Conservation (phyloP, 345 rosid species). For the Xanthoceras sorbifolium region DNA sequence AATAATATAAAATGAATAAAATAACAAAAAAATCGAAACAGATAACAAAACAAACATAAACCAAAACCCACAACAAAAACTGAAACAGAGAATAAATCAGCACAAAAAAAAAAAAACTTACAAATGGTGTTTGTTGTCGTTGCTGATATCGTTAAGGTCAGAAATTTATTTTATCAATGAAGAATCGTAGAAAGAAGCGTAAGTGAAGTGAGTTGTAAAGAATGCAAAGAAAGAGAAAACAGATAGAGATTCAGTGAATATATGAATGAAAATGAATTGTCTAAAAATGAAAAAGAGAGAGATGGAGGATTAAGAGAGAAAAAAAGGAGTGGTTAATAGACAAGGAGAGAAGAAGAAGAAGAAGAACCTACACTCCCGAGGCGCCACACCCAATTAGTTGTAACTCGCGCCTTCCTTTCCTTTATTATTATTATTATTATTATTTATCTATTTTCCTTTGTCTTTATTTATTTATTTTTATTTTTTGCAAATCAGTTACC, state of each 20-base stretch:
- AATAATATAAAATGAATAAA: not conserved
- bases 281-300: not conserved
- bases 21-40: not conserved
- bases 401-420: conserved; percentile 48
- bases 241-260: not conserved
- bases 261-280: not conserved
- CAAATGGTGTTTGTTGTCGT: not conserved
- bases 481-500: too few species aligned
- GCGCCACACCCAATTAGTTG: conserved; percentile 29
- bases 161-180: not conserved
- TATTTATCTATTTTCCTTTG: too few species aligned
- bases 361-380: conserved; percentile 18
- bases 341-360: not conserved
- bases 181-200: not conserved
- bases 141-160: not conserved
- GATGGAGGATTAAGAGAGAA: not conserved
- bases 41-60: not conserved
- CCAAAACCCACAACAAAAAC: not conserved
- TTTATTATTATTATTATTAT: too few species aligned
- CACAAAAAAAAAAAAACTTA: not conserved
- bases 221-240: not conserved
- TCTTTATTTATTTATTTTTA: too few species aligned
- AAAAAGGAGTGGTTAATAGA: not conserved
- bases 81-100: not conserved
- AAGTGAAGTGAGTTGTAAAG: not conserved